Evolutionary conservation across 352 stramenopile genomes (phyloP), one percentile per base, ranked within the genome.

Genomic region (Poterioochromonas sp.): DNA sequence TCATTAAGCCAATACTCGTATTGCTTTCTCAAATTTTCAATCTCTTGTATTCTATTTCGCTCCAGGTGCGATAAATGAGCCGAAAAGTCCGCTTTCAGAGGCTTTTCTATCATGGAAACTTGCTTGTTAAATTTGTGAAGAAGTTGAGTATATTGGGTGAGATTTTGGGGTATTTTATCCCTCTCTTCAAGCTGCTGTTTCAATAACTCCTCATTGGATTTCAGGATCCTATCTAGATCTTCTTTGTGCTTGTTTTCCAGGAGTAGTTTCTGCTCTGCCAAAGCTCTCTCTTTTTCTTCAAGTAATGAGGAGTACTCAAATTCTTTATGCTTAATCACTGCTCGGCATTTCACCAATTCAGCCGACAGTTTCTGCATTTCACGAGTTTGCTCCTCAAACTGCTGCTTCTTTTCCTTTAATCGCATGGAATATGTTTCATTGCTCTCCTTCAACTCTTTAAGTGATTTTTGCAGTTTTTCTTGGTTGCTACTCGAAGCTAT

Each of bases 1-100:
- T 79, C 78, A 54, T 40, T 58, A 2, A 83, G 60, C 62, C 62
- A 83, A 70, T 81, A 71, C n/a, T 83, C 80, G 65, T 81, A 83
- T 74, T 83, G 80, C 47, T 70, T n/a, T 73, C 60, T 78, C 0
- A 83, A n/a, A 51, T 82, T 58, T n/a, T 58, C 34, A 22, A 82
- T 47, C 41, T 82, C 74, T 11, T 78, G 1, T n/a, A 62, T 0
- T n/a, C 44, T 12, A 49, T 12, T 54, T 18, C 5, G 1, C n/a
- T 60, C 63, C 0, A 70, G 5, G 0, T 12, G 15, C 34, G n/a
- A 5, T n/a, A 73, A 68, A 29, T 69, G 43, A 15, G 1, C 54
- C 11, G 69, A 12, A 40, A 60, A 60, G 40, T 53, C 44, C 47
- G 32, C 0, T 40, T 34, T 64, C 12, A 60, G 0, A 40, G 43